Conservation (phyloP, 495 filamentous ascomycete species). For the Melanomma pulvis-pyrius region DNA sequence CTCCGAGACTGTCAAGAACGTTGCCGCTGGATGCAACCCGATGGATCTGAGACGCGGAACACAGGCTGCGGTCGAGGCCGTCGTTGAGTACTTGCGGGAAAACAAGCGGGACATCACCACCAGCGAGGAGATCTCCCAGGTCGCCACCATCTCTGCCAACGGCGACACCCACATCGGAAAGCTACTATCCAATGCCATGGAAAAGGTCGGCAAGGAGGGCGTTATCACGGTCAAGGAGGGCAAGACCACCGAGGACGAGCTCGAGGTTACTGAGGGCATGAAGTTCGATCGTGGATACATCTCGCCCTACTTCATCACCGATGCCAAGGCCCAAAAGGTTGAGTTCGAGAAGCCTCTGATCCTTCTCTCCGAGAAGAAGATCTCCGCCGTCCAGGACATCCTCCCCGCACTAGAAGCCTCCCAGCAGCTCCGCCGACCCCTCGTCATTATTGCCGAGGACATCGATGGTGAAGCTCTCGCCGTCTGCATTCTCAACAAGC, state of each 20-base stretch:
- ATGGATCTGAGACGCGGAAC: conserved; percentile 98
- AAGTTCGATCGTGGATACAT: conserved; percentile 98
- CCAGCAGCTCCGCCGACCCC: conserved; percentile 89
- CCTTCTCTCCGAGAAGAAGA: conserved; percentile 99
- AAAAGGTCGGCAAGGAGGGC: conserved; percentile 99
- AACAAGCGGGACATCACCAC: conserved; percentile 98
- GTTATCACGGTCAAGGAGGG: conserved; percentile 99
- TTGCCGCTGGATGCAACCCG: conserved; percentile 98
- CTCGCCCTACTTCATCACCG: conserved; percentile 99
- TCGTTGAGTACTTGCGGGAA: conserved; percentile 87
- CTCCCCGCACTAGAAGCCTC: conserved; percentile 96
- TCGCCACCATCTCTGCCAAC: conserved; percentile 97
- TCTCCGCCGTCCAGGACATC: conserved; percentile 97
- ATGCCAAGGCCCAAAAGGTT: conserved; percentile 96
- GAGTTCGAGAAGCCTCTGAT: conserved; percentile 99
- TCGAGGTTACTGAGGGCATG: conserved; percentile 99
- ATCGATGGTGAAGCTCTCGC: conserved; percentile 98
- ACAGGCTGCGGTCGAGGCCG: conserved; percentile 92
- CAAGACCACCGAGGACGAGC: conserved; percentile 96
- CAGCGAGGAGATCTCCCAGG: conserved; percentile 94
- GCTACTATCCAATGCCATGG: conserved; percentile 96
- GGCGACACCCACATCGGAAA: conserved; percentile 94
- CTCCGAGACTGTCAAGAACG: conserved; percentile 99
- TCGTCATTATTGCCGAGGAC: conserved; percentile 98
- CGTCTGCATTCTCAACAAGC: conserved; percentile 99